Evolutionary conservation across 140 eudicot genomes (phyloP), one percentile per base, ranked within the genome.

Genomic region (Flaveria floridana): DNA sequence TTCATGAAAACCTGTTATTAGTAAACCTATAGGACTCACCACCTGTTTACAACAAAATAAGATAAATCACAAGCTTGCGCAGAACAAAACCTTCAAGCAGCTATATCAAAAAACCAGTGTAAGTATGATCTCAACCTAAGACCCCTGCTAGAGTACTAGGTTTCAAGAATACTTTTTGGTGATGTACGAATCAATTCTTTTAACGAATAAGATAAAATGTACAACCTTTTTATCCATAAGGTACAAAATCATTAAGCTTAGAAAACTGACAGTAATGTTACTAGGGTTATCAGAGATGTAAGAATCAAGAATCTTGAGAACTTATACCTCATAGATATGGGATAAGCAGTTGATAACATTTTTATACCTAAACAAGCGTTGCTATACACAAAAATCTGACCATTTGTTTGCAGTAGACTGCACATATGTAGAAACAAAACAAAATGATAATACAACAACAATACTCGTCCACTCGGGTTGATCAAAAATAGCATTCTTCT

Each of bases 301-400:
- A 13, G 18, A 51, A 15, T 51, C 18, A 51, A 51, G 57, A 51
- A 12, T 14, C 19, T 51, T 51, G 57, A 51, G n/a, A 12, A 51
- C 57, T n/a, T 51, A n/a, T 51, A 51, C 57, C 57, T 51, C 18
- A 52, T 19, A 52, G 20, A 15, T 52, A 11, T 57, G 34, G 25
- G 64, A 57, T 20, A 12, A 57, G 19, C 12, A 57, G 21, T 56
- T 56, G 15, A 18, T 7, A 56, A 56, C 30, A 56, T 21, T 56
- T 19, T 56, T 47, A 57, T 5, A 59, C 65, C 51, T 73, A 73
- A 18, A 74, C 64, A 82, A 71, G 28, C 63, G 15, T 59, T 84
- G 15, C 70, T 84, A 84, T 80, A 66, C 76, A 84, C 84, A 84
- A 84, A 84, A 71, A 58, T 68, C 71, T 11, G 82, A 76, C 62